Base-by-base conservation (phyloP, 2,329 filamentous ascomycete genomes). In the Alternaria postmessia region DNA sequence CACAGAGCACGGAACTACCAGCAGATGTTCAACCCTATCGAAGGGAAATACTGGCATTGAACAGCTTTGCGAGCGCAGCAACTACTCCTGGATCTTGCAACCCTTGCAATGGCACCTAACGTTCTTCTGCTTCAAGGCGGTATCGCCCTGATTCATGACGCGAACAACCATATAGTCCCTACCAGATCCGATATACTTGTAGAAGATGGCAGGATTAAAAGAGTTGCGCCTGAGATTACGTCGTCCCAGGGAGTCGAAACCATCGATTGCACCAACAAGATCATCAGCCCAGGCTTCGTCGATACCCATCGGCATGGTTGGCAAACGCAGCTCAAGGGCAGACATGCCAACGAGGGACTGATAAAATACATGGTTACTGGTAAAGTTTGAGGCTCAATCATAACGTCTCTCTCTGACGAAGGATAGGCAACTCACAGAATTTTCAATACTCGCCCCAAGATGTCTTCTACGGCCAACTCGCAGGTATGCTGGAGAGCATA, bases 311-410 rank as follows among this genome's bases (percentile, higher is more conserved):
- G 82, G 3, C 71, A 75, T 61, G 59, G 67, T 36, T 71, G 85
- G 86, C 84, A 88, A 67, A 86, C 86, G 0, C 84, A 81, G 9
- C 81, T 84, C 63, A 86, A 85, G 64, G 86, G 85, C 0, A 68
- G 87, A 1, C 83, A 72, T 7, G 82, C 84, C 3, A 84, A 88
- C 64, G 81, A 83, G 3, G 68, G 74, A 3, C 63, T 84, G n/a
- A 36, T 82, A 4, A 75, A 83, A 24, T 84, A 84, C 60, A 71
- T 81, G 68, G 63, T 74, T 5, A 65, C 71, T 46, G 79, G 80
- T 81, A 30, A 54, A 20, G 8, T 18, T 11, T 16, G 2, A 36
- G 5, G 12, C 14, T 11, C 16, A 16, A 36, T n/a, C 3, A 38
- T 1, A 36, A 0, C 7, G 6, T 4, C 8, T 32, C 4, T 0